phyloP scores from a whole-genome alignment of 2,329 filamentous ascomycete species.

The Fusarium xyrophilum region DNA sequence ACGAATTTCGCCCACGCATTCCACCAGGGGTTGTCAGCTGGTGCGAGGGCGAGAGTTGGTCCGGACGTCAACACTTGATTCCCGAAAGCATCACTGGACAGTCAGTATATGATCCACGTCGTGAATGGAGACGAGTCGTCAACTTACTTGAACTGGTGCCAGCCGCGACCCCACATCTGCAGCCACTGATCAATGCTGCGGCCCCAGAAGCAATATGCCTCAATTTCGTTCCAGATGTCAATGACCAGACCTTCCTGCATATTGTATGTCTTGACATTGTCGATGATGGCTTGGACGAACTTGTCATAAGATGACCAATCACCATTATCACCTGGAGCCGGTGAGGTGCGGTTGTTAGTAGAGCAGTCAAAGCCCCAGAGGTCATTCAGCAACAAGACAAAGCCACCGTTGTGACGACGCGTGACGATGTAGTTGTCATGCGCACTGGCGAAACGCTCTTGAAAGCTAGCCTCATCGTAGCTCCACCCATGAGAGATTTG shows the following conservation, averaged over 20 bases:
- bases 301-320: neutral
- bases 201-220: neutral
- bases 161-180: neutral
- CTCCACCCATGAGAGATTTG: neutral
- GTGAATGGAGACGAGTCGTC: no score
- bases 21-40: neutral
- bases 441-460: neutral
- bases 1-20: neutral
- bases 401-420: neutral
- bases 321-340: neutral
- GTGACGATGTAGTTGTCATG: neutral
- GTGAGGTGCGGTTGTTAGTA: neutral
- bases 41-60: neutral
- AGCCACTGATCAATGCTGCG: neutral
- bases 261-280: accelerated
- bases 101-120: neutral
- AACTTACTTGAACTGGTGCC: neutral
- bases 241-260: neutral
- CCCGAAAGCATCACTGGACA: neutral
- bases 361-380: neutral
- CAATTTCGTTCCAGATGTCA: neutral
- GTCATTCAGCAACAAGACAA: neutral
- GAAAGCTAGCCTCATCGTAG: neutral
- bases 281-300: neutral
- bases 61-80: neutral